phyloP scores from a whole-genome alignment of 75 land plant genomes.

The Cryptomeria japonica region DNA sequence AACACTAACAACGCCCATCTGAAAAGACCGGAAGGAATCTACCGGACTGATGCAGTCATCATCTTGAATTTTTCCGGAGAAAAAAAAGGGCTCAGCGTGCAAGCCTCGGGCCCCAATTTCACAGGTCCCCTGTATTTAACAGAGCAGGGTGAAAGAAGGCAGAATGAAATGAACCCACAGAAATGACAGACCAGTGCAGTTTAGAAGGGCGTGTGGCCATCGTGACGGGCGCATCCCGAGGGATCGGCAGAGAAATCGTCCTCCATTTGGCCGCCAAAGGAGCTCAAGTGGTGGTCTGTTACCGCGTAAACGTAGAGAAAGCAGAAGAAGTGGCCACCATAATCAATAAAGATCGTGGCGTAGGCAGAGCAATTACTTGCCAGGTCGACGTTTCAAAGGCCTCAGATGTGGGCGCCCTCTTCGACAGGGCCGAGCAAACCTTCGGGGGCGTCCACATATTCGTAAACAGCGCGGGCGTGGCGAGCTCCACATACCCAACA shows the following conservation, averaged over 20 bases:
- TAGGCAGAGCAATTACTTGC: slow-evolving; percentile 39
- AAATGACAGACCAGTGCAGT: not conserved
- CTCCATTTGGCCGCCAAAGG: slow-evolving; percentile 61
- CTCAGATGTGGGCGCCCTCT: slow-evolving; percentile 51
- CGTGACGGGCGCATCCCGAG: slow-evolving; percentile 80
- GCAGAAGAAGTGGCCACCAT: slow-evolving; percentile 49
- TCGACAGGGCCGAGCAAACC: slow-evolving; percentile 48
- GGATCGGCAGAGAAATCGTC: slow-evolving; percentile 71
- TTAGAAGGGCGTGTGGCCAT: slow-evolving; percentile 59
- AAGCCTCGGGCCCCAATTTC: no score
- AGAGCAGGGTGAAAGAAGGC: not conserved
- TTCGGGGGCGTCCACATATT: slow-evolving; percentile 55
- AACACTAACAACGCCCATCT: no score
- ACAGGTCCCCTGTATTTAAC: no score
- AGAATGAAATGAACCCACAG: not conserved
- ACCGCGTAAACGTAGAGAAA: slow-evolving; percentile 33
- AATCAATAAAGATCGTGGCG: slow-evolving; percentile 20
- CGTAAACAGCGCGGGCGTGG: slow-evolving; percentile 61
- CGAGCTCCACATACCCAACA: slow-evolving; percentile 24
- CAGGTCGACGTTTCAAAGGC: slow-evolving; percentile 51
- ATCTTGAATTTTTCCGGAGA: no score
- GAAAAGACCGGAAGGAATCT: no score
- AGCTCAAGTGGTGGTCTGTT: slow-evolving; percentile 56
- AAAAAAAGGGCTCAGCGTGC: no score
- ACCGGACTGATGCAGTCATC: no score